Evolutionary conservation across 108 stramenopile species (phyloP).

Genomic region (Phaeodactylum tricornutum): DNA sequence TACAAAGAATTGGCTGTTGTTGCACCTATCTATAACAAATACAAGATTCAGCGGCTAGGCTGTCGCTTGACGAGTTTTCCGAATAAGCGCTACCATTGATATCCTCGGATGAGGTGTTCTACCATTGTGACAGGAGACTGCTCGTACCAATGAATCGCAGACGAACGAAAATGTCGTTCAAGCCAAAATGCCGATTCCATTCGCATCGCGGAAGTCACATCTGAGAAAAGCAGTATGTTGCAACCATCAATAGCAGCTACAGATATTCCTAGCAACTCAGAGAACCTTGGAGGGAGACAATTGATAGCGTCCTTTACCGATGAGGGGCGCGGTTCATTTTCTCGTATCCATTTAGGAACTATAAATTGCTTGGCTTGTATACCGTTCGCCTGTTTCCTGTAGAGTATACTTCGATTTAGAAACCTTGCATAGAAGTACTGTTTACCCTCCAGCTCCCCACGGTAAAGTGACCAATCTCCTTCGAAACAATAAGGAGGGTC

Average conservation of each 20-base stretch:
- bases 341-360: conserved; percentile 30
- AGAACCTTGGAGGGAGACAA: conserved; percentile 21
- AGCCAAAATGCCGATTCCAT: conserved; percentile 43
- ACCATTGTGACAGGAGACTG: conserved; percentile 14
- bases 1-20: no score
- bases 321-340: conserved; percentile 7
- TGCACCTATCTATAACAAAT: no score
- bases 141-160: conserved; percentile 18
- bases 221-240: conserved; percentile 11
- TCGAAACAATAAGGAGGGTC: neutral
- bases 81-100: no score
- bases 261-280: neutral
- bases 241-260: neutral
- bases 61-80: no score
- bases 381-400: neutral
- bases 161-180: conserved; percentile 21
- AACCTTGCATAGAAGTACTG: conserved; percentile 3
- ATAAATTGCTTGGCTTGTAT: conserved; percentile 13
- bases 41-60: no score
- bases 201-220: conserved; percentile 14
- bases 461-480: neutral
- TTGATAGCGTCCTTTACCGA: conserved; percentile 11
- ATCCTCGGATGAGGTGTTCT: no score
- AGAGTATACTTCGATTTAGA: neutral
- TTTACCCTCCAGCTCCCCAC: conserved; percentile 3